phyloP scores from a whole-genome alignment of 2,329 filamentous ascomycete genomes.

The Colletotrichum shisoi region DNA sequence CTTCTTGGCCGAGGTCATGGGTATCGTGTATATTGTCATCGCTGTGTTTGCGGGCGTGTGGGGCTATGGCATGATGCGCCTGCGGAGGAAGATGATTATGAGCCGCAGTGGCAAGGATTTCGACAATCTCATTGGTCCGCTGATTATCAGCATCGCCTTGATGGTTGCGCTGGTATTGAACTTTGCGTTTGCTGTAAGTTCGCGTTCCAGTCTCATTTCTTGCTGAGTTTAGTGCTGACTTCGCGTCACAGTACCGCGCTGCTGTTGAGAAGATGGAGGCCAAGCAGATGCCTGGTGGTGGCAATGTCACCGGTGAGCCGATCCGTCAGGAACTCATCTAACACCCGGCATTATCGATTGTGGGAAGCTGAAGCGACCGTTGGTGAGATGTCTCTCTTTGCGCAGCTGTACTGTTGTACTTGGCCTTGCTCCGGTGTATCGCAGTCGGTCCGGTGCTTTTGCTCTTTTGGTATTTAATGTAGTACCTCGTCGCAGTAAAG shows the following conservation, averaged over 20 bases:
- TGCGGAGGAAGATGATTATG: constrained; percentile 78
- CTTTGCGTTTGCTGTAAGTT: constrained; percentile 81
- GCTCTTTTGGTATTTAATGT: background rate
- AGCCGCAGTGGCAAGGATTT: constrained; percentile 91
- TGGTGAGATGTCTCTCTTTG: constrained; percentile 1
- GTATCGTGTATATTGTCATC: constrained; percentile 82
- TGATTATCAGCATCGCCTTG: constrained; percentile 82
- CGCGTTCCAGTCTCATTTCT: background rate
- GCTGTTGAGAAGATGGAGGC: constrained; percentile 33
- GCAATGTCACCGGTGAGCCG: constrained; percentile 22
- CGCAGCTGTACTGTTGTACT: background rate
- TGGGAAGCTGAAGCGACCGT: background rate
- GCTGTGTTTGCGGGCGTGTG: constrained; percentile 84
- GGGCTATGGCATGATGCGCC: constrained; percentile 86
- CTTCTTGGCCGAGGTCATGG: constrained; percentile 76
- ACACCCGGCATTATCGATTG: background rate
- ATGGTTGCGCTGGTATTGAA: constrained; percentile 83
- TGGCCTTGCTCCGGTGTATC: background rate
- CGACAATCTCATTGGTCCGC: constrained; percentile 84
- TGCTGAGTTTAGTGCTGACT: background rate
- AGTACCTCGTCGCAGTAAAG: background rate
- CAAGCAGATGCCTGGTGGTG: background rate
- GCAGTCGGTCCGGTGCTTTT: constrained; percentile 1
- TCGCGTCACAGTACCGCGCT: constrained; percentile 24
- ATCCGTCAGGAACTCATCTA: constrained; percentile 47